A percentile compares a stretch with the other conserved stretches of the same genome.
phyloP scores from a whole-genome alignment of 1,139 yeast genomes.

The Barnettozyma hawaiiensis region DNA sequence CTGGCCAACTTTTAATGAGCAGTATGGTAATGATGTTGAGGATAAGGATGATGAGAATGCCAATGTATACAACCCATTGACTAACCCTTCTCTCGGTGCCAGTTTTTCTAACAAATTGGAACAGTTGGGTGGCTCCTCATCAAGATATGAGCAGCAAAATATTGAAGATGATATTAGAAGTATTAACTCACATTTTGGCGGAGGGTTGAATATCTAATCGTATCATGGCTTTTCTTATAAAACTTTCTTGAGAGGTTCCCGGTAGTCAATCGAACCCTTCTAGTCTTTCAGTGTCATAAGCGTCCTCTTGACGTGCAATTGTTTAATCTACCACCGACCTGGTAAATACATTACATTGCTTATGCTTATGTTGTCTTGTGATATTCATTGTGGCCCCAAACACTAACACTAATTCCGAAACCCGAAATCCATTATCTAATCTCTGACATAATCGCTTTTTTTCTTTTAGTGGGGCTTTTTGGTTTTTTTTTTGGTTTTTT shows the following conservation, averaged over 20 bases:
- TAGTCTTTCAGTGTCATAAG: too few species aligned
- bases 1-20: constrained; percentile 37
- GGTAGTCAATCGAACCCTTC: neutral
- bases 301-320: too few species aligned
- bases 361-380: too few species aligned
- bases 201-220: constrained; percentile 11
- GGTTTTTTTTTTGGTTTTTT: too few species aligned
- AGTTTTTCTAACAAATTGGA: constrained; percentile 40
- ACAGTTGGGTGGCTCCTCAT: constrained; percentile 27
- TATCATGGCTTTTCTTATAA: neutral
- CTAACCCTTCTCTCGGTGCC: constrained; percentile 31
- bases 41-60: constrained; percentile 18
- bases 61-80: constrained; percentile 16
- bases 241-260: too few species aligned
- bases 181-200: constrained; percentile 43
- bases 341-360: too few species aligned
- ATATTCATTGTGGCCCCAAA: too few species aligned
- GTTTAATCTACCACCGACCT: too few species aligned
- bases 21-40: constrained; percentile 13
- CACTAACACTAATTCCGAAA: neutral
- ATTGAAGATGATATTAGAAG: constrained; percentile 45
- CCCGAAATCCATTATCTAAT: neutral
- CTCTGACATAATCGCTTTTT: neutral
- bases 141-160: constrained; percentile 27
- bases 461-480: too few species aligned